Percentiles rank a stretch among this genome's conserved stretches.
phyloP scores from a whole-genome alignment of 1,139 yeast species.

The Geotrichum restrictum region DNA sequence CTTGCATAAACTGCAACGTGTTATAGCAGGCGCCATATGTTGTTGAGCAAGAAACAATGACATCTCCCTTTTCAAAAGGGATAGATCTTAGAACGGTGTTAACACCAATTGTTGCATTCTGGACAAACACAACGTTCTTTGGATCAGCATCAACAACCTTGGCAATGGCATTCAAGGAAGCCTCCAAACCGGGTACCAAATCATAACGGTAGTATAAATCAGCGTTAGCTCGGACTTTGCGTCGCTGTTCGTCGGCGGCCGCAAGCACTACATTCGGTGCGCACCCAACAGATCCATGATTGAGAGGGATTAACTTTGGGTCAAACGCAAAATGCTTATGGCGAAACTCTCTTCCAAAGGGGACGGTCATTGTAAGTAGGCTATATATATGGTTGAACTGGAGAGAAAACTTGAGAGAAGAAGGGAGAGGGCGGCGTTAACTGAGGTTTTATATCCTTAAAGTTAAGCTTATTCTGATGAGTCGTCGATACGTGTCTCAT shows the following conservation, averaged over 20 bases:
- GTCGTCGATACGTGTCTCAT: too few relatives aligned
- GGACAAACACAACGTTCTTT: conserved; percentile 47
- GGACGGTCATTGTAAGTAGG: conserved; percentile 17
- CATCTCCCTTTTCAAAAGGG: conserved; percentile 54
- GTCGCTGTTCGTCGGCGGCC: conserved; percentile 21
- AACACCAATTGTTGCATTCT: conserved; percentile 61
- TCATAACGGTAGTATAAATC: conserved; percentile 42
- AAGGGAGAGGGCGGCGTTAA: too few relatives aligned
- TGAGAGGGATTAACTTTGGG: conserved; percentile 25
- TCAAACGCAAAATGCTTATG: conserved; percentile 44
- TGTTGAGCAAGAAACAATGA: conserved; percentile 49
- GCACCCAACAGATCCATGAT: conserved; percentile 33
- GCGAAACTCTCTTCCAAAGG: conserved; percentile 55
- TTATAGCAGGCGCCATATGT: conserved; percentile 58
- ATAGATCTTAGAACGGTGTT: conserved; percentile 56
- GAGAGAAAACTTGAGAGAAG: not conserved
- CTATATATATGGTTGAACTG: not conserved
- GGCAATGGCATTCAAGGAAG: conserved; percentile 40
- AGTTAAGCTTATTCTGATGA: too few relatives aligned
- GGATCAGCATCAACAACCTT: conserved; percentile 45
- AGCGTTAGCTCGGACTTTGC: conserved; percentile 41
- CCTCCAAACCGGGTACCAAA: conserved; percentile 33
- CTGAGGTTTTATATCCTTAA: too few relatives aligned
- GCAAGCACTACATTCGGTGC: conserved; percentile 27
- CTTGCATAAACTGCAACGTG: conserved; percentile 48